Evolutionary conservation across 2,329 filamentous ascomycete genomes (phyloP), one percentile per base, ranked within the genome.

Genomic region (Xylariaceae sp.): DNA sequence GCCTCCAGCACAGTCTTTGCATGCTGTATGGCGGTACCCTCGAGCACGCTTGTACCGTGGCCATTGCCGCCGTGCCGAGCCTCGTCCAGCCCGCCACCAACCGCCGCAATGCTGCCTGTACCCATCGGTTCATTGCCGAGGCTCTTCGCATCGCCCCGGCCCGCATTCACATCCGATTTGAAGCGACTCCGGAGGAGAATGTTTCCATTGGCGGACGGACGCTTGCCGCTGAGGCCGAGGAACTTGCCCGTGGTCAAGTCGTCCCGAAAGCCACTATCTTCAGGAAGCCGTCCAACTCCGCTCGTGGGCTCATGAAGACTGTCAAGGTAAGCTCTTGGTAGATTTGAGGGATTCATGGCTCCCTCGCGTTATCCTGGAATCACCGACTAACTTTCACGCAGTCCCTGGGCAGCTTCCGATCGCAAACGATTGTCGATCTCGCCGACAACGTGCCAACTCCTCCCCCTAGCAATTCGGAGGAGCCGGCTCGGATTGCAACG

Each of bases 41-140:
- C 64, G 88, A 92, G 54, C 88, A 90, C 2, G 89, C 90, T 17
- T 97, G 96, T 70, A 82, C 87, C 61, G 78, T 96, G 68, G 88
- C 84, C 39, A 82, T 96, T 60, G 87, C 82, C 41, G 86, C 90
- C 0, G 78, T 94, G 8, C 80, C 88, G 1, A 79, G 79, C 9
- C 82, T 90, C 64, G 76, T 94, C 59, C 86, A 87, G 61, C 84
- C 89, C 0, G 82, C 85, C 2, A 90, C 85, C 55, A 96, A 96
- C 75, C 88, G 89, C 71, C 85, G 90, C 63, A 94, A 93, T 72
- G 85, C 90, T 0, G 80, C 82, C n/a, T 75, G 95, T 15, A 82
- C 95, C 2, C 89, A 94, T 70, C 80, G 78, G n/a, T 87, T 89
- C 71, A 82, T 96, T 73, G 80, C 85, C 11, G 87, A 90, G 23